These are phyloP conservation scores for Aphanomyces cochlioides DNA, from an alignment of 352 stramenopile genomes.

Conservation along the genomic window DNA sequence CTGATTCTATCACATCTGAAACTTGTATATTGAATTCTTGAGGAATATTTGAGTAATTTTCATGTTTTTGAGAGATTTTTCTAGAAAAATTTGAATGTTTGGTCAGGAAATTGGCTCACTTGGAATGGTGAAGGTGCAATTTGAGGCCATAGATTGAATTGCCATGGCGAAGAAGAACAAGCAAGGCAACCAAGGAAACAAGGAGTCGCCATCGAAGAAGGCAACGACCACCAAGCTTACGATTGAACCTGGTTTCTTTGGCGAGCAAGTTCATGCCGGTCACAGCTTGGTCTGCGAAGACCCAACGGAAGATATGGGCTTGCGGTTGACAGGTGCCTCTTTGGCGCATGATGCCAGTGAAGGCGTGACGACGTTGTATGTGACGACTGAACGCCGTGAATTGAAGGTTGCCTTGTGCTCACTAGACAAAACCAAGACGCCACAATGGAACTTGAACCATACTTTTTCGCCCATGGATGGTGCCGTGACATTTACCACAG, in stretches of 20 bases:
- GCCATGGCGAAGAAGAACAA: not conserved
- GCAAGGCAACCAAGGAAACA: too few relatives aligned
- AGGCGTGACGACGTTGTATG: slow-evolving; percentile 71
- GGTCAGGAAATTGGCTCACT: too few relatives aligned
- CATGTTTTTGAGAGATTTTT: too few relatives aligned
- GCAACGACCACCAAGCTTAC: not conserved
- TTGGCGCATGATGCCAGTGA: slow-evolving; percentile 48
- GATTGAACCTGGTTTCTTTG: slow-evolving; percentile 66
- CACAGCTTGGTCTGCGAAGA: slow-evolving; percentile 66
- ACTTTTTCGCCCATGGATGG: slow-evolving; percentile 75
- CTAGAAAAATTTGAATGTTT: too few relatives aligned
- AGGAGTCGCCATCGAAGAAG: not conserved
- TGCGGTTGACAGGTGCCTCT: slow-evolving; percentile 74
- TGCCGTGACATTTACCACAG: slow-evolving; percentile 59
- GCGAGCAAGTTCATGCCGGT: slow-evolving; percentile 59
- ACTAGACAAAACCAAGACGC: slow-evolving; percentile 49
- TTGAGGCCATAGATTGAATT: too few relatives aligned
- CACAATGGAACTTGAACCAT: slow-evolving; percentile 77
- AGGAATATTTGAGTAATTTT: too few relatives aligned
- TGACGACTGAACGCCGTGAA: slow-evolving; percentile 51
- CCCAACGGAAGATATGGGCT: slow-evolving; percentile 65
- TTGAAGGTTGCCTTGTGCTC: slow-evolving; percentile 72
- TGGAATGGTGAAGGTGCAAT: too few relatives aligned
- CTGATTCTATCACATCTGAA: too few relatives aligned
- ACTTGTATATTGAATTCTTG: too few relatives aligned